Conservation (phyloP, 2,329 filamentous ascomycete species). For the Thermoascus crustaceus region DNA sequence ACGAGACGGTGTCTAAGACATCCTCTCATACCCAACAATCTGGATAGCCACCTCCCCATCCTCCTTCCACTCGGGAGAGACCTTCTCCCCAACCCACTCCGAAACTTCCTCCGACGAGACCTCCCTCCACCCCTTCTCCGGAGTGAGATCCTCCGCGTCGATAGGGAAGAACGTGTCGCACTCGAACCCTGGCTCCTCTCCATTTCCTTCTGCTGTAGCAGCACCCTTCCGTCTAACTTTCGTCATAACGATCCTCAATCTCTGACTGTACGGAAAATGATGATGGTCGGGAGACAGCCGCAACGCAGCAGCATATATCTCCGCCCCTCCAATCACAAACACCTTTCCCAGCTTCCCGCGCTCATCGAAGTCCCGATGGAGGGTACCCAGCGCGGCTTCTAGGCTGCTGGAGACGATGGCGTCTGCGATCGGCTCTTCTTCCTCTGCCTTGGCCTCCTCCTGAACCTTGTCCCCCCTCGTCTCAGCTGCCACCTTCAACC, state of each 20-base stretch:
- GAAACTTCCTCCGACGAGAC: conserved; percentile 26
- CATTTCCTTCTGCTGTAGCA: conserved; percentile 7
- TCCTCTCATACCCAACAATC: conserved; percentile 39
- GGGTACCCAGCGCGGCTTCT: conserved; percentile 45
- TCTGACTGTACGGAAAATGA: conserved; percentile 4
- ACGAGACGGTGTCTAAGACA: too few species aligned
- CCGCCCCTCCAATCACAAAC: conserved; percentile 84
- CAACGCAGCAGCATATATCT: conserved; percentile 72
- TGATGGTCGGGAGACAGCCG: conserved; percentile 7
- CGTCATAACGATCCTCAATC: conserved; percentile 34
- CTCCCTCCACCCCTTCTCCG: conserved; percentile 24
- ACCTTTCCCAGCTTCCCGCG: conserved; percentile 45
- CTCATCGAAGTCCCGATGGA: conserved; percentile 21
- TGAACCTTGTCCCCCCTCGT: conserved; percentile 7
- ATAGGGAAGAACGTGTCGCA: conserved; percentile 44
- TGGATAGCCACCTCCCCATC: conserved; percentile 44
- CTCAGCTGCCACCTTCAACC: conserved; percentile 9
- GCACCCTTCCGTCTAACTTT: conserved; percentile 24
- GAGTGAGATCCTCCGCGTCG: conserved; percentile 21
- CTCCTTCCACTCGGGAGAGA: conserved; percentile 36
- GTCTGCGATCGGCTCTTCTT: conserved; percentile 20
- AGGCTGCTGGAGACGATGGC: conserved; percentile 51
- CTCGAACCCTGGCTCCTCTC: conserved; percentile 26
- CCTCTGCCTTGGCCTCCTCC: conserved; percentile 6
- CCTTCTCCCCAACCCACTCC: conserved; percentile 36